A percentile compares a stretch with the other conserved stretches of the same genome.
Conservation (phyloP, 306 rosid species). For the Glycine tomentella region DNA sequence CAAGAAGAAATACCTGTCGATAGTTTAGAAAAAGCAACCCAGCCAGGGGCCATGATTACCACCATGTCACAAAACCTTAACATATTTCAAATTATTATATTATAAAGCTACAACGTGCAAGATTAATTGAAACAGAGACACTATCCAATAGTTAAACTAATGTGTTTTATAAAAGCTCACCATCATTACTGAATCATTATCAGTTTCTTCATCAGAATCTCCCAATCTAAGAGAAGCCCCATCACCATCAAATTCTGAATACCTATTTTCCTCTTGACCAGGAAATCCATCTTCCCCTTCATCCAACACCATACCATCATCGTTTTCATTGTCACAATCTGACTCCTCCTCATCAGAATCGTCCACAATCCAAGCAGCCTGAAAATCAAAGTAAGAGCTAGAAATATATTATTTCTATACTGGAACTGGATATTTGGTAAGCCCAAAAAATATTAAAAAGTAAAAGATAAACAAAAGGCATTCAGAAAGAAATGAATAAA, state of each 20-base stretch:
- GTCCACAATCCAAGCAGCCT: slow-evolving; percentile 91
- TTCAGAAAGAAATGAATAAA: slow-evolving; percentile 26
- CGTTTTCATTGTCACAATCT: slow-evolving; percentile 61
- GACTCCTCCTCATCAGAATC: slow-evolving; percentile 67
- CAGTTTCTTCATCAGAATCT: slow-evolving; percentile 84
- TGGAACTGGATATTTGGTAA: slow-evolving; percentile 2
- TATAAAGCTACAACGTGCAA: neutral
- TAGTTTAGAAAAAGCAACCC: neutral
- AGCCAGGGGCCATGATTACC: neutral
- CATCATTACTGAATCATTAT: slow-evolving; percentile 87
- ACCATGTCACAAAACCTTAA: slow-evolving; percentile 8
- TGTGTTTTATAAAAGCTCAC: slow-evolving; percentile 57
- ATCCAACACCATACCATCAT: slow-evolving; percentile 79
- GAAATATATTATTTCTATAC: slow-evolving; percentile 25
- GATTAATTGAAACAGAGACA: slow-evolving; percentile 61
- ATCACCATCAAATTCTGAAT: slow-evolving; percentile 69
- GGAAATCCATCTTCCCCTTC: slow-evolving; percentile 57
- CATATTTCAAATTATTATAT: slow-evolving; percentile 19
- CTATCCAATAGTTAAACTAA: neutral
- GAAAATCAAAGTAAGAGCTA: slow-evolving; percentile 46
- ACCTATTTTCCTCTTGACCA: slow-evolving; percentile 51
- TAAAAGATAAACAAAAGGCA: neutral
- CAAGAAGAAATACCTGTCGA: slow-evolving; percentile 1
- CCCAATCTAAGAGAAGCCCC: slow-evolving; percentile 64
- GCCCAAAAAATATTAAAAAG: neutral